Base-by-base conservation (phyloP, 768 basidiomycete species). In the Boletus rubescentipes region DNA sequence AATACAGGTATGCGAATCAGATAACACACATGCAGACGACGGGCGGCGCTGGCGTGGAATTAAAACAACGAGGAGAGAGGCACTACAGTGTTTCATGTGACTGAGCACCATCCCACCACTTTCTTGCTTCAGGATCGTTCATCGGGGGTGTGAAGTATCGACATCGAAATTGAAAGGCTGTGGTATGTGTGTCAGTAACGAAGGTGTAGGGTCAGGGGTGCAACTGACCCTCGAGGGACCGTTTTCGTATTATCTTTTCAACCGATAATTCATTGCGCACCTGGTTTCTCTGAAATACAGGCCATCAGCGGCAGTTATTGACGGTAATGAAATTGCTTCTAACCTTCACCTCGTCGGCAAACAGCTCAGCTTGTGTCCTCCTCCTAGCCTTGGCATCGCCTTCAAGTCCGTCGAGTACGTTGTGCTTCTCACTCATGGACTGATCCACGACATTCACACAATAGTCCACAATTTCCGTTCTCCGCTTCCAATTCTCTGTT, bases 131-230 rank as follows among this genome's bases (percentile, higher is more conserved):
- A 36, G 60, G 70, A 62, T 88, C 85, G 15, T 79, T 75, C 51
- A 67, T 60, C 31, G 89, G 85, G 8, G 89, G 88, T 46, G 77
- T 73, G 68, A 91, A 93, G 67, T 87, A 91, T 65, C 80, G 82
- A 73, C 91, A 93, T 46, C 89, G 85, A 41, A 87, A 79, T 54
- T 78, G 79, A 67, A 93, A 93, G 31, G 87, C 91, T 93, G 68
- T 63, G 40, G 9, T 31, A 36, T 54, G 60, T 46, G 47, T 60
- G 55, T 68, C 43, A 68, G 47, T 44, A 47, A 46, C 31, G 62
- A 51, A 53, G 55, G 41, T 44, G 41, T 36, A 63, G 45, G 59
- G 59, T 58, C 43, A 59, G 56, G 55, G 58, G 21, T 50, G 58
- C 5, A 32, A 44, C 81, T 63, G 62, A 85, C 90, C 90, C 63